Evolutionary conservation across 768 basidiomycete genomes (phyloP).

Genomic region (Sarcodon aspratus): DNA sequence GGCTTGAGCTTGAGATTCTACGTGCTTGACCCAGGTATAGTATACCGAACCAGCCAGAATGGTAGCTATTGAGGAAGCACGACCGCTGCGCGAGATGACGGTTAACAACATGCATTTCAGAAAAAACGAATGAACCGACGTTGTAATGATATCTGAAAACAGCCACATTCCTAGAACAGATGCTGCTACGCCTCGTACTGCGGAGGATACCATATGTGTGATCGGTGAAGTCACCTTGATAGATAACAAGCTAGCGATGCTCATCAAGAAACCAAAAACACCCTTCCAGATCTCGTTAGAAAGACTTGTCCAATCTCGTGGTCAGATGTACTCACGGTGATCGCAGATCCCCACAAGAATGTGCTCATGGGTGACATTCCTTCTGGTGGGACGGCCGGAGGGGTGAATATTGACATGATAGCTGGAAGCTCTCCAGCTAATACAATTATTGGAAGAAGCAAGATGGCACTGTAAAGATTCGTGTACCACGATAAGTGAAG

Average conservation of each 20-base stretch:
- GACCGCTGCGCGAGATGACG: slow-evolving; percentile 40
- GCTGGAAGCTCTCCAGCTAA: slow-evolving; percentile 66
- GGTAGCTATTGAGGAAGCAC: slow-evolving; percentile 66
- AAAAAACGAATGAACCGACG: slow-evolving; percentile 31
- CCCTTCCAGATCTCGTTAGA: slow-evolving; percentile 36
- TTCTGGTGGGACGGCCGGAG: slow-evolving; percentile 23
- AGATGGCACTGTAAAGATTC: slow-evolving; percentile 67
- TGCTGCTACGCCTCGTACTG: slow-evolving; percentile 90
- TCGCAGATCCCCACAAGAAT: slow-evolving; percentile 67
- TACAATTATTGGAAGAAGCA: slow-evolving; percentile 63
- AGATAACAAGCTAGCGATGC: slow-evolving; percentile 82
- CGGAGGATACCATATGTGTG: slow-evolving; percentile 95
- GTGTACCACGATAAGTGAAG: slow-evolving; percentile 87
- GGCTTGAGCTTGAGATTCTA: slow-evolving; percentile 36
- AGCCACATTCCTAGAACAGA: slow-evolving; percentile 73
- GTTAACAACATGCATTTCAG: too few species aligned
- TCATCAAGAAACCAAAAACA: slow-evolving; percentile 85
- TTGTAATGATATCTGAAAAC: slow-evolving; percentile 73
- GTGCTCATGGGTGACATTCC: slow-evolving; percentile 40
- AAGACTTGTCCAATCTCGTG: background rate
- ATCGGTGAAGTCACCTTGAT: slow-evolving; percentile 98
- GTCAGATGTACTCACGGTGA: slow-evolving; percentile 47
- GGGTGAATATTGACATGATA: slow-evolving; percentile 49
- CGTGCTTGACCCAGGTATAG: slow-evolving; percentile 84
- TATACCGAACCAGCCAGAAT: slow-evolving; percentile 76